Evolutionary conservation across 2,329 filamentous ascomycete genomes (phyloP).

Genomic region (Penicillium sp.): DNA sequence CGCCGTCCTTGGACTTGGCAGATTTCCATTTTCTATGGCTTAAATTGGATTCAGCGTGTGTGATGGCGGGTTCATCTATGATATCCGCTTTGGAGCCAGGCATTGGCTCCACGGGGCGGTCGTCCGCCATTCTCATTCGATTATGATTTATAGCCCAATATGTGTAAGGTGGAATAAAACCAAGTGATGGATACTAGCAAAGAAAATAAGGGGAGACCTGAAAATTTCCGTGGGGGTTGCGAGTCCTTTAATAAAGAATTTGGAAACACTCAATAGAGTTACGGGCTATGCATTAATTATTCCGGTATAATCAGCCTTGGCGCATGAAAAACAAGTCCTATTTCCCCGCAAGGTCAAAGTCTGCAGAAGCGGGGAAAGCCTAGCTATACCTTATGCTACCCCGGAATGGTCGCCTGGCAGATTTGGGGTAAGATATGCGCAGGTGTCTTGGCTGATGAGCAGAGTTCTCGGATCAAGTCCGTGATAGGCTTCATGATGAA

Average conservation of each 20-base stretch:
- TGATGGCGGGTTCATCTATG: conserved; percentile 23
- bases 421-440: not conserved
- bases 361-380: conserved; percentile 18
- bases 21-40: conserved; percentile 28
- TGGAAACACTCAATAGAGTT: not conserved
- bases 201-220: not conserved
- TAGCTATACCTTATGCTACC: conserved; percentile 4
- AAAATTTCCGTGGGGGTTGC: not conserved
- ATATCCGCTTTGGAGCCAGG: conserved; percentile 23
- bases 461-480: conserved; percentile 7
- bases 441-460: conserved; percentile 15
- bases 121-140: conserved; percentile 13
- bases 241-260: not conserved
- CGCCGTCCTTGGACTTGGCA: conserved; percentile 40
- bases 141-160: not conserved
- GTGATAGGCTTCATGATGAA: not conserved
- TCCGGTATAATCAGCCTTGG: not conserved
- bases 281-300: not conserved
- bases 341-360: conserved; percentile 8
- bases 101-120: conserved; percentile 1
- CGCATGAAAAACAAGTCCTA: not conserved
- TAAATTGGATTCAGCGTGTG: conserved; percentile 30
- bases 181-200: not conserved
- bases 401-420: conserved; percentile 1
- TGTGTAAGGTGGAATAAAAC: not conserved